phyloP scores from a whole-genome alignment of 1,284 basidiomycete species.

The Ceratobasidium sp. region DNA sequence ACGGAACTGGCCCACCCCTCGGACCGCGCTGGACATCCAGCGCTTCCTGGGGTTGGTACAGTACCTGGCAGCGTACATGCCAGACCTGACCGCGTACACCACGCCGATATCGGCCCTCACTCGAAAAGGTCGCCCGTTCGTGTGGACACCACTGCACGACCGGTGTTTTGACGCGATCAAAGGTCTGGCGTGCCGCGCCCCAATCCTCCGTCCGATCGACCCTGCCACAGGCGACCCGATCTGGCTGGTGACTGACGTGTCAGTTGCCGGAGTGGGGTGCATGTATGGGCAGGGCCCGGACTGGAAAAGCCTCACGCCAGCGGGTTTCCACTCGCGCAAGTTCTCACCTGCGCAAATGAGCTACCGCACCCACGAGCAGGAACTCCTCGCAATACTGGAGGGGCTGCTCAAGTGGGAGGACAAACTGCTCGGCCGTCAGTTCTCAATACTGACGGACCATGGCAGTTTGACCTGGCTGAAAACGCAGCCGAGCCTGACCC shows the following conservation, averaged over 20 bases:
- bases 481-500: constrained; percentile 56
- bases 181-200: constrained; percentile 52
- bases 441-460: constrained; percentile 61
- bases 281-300: constrained; percentile 56
- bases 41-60: constrained; percentile 61
- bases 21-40: constrained; percentile 58
- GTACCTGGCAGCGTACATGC: constrained; percentile 54
- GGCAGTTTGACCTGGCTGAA: constrained; percentile 58
- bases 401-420: constrained; percentile 60
- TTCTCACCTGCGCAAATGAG: constrained; percentile 59
- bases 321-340: constrained; percentile 60
- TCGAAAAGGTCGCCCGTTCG: constrained; percentile 50
- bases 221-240: constrained; percentile 51
- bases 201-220: constrained; percentile 51
- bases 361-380: constrained; percentile 60
- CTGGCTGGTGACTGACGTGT: constrained; percentile 52
- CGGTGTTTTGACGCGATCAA: constrained; percentile 59
- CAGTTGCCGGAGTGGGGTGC: constrained; percentile 57
- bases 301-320: background rate
- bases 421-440: constrained; percentile 55
- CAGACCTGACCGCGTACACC: constrained; percentile 56
- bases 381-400: constrained; percentile 56
- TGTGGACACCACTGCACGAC: constrained; percentile 56
- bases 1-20: constrained; percentile 51
- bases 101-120: constrained; percentile 52